Conservation (phyloP, 257 asterid species). For the Solanum lycopersicoides region DNA sequence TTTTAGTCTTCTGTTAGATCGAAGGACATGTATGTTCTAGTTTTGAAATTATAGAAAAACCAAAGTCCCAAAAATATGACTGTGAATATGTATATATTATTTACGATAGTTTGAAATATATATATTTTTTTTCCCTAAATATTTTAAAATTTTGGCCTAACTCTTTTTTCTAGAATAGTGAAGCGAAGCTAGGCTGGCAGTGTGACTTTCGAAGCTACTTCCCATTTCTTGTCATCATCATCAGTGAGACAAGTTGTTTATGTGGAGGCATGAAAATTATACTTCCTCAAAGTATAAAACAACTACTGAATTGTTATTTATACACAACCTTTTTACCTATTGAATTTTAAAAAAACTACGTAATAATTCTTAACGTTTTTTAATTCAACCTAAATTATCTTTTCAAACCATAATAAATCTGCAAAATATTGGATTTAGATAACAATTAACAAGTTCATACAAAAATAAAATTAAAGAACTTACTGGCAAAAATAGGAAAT, state of each 20-base stretch:
- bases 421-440: neutral
- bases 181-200: neutral
- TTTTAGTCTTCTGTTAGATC: too few species aligned
- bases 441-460: neutral
- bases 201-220: neutral
- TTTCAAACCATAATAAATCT: neutral
- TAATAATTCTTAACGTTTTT: neutral
- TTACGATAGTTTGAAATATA: too few species aligned
- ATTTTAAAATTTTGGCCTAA: neutral
- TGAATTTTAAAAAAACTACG: neutral
- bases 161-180: neutral
- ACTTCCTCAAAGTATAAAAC: neutral
- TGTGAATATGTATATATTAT: fast-evolving
- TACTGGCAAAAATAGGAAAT: neutral
- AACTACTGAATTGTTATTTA: neutral
- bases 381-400: neutral
- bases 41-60: fast-evolving
- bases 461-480: neutral
- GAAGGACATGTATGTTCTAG: too few species aligned
- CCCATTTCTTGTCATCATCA: neutral
- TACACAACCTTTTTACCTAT: neutral
- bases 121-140: neutral
- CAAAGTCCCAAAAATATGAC: too few species aligned
- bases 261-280: neutral
- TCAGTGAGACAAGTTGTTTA: neutral